Conservation (phyloP, 75 land plant species). For the Picea sitchensis region DNA sequence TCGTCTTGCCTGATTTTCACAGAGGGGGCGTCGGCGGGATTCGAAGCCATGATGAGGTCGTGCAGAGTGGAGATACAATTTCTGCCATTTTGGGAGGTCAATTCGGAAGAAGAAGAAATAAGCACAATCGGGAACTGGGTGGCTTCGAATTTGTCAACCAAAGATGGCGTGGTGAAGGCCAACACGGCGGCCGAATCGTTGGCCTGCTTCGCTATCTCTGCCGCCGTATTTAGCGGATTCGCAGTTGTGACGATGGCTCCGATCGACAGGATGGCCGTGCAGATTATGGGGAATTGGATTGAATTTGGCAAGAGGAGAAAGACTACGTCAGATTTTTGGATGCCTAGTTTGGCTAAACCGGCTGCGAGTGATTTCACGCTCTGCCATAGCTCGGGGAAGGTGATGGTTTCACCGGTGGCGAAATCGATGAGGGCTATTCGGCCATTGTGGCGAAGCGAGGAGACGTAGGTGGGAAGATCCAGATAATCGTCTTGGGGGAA, state of each 20-base stretch:
- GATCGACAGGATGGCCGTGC: slow-evolving; percentile 47
- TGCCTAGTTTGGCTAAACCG: slow-evolving; percentile 20
- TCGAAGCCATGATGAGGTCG: slow-evolving; percentile 3
- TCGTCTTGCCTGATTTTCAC: slow-evolving; percentile 17
- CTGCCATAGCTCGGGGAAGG: slow-evolving; percentile 22
- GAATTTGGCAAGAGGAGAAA: slow-evolving; percentile 67
- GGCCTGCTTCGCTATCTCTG: slow-evolving; percentile 58
- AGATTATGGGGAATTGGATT: slow-evolving; percentile 39
- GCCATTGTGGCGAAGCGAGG: slow-evolving; percentile 4
- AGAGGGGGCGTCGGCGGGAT: not conserved
- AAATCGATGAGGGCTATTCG: slow-evolving; percentile 18
- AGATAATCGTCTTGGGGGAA: slow-evolving; percentile 23
- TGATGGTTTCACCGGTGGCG: slow-evolving; percentile 18
- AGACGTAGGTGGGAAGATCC: slow-evolving; percentile 10
- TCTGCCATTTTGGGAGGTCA: slow-evolving; percentile 8
- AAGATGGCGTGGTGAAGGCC: slow-evolving; percentile 20
- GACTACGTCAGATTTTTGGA: slow-evolving; percentile 62
- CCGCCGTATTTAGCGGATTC: slow-evolving; percentile 63
- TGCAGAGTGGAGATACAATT: slow-evolving; percentile 18
- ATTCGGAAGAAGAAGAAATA: slow-evolving; percentile 15
- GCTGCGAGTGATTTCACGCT: slow-evolving; percentile 16
- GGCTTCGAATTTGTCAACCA: slow-evolving; percentile 20
- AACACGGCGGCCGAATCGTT: slow-evolving; percentile 31
- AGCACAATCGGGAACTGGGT: slow-evolving; percentile 27
- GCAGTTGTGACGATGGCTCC: slow-evolving; percentile 68